A percentile compares a stretch with the other conserved stretches of the same genome.
Evolutionary conservation across 495 filamentous ascomycete genomes (phyloP).

Genomic region (Penicillium longicatenatum): DNA sequence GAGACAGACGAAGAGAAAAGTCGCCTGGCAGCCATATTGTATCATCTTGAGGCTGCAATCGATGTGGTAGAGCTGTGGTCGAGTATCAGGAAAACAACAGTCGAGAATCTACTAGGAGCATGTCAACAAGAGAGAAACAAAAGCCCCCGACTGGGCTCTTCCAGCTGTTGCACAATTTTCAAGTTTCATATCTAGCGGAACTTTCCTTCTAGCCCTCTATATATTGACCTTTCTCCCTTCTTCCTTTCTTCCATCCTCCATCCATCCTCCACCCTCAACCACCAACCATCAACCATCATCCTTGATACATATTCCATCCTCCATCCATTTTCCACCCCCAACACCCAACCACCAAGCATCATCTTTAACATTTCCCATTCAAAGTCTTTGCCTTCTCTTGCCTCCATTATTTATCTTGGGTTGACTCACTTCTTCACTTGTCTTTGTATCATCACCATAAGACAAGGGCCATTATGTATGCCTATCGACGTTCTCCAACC

Average conservation of each 20-base stretch:
- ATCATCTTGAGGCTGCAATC: background rate
- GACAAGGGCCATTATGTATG: background rate
- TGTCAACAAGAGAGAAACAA: background rate
- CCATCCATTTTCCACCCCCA: too few relatives aligned
- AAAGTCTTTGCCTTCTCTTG: too few relatives aligned
- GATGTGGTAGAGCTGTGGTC: background rate
- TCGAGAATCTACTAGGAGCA: background rate
- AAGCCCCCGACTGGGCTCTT: background rate
- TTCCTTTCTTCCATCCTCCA: background rate
- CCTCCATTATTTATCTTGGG: background rate
- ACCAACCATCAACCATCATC: background rate
- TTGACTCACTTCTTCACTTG: background rate
- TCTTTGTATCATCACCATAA: background rate
- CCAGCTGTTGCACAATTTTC: background rate
- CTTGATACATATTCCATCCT: background rate
- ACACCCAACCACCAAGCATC: too few relatives aligned
- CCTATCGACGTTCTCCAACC: background rate
- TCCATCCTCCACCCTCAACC: background rate
- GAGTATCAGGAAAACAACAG: background rate
- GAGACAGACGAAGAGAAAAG: background rate
- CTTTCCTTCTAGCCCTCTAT: too few relatives aligned
- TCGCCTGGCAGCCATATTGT: background rate
- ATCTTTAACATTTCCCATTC: too few relatives aligned
- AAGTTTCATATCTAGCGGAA: background rate
- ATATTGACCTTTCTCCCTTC: background rate